phyloP scores from a whole-genome alignment of 371 early-diverging fungal genomes.

The Parasitella parasitica region DNA sequence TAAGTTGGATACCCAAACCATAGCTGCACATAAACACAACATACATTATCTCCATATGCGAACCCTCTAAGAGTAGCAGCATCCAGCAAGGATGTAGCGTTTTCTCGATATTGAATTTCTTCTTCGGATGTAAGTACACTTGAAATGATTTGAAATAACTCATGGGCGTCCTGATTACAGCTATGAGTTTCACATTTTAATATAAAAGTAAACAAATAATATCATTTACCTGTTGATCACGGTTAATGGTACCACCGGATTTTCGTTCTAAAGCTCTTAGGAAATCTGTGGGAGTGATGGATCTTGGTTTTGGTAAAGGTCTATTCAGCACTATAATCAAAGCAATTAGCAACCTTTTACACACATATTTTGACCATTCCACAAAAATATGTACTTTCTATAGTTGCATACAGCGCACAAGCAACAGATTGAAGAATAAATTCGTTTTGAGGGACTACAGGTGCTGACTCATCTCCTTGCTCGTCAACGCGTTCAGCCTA shows the following conservation, averaged over 20 bases:
- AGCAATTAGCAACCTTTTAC: background rate
- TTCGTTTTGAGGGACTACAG: conserved; percentile 33
- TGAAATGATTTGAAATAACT: conserved; percentile 87
- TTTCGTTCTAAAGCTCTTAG: conserved; percentile 42
- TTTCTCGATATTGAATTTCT: conserved; percentile 41
- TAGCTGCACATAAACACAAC: too few relatives aligned
- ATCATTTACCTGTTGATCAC: conserved; percentile 46
- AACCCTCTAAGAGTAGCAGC: conserved; percentile 27
- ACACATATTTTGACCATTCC: background rate
- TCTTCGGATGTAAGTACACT: conserved; percentile 77
- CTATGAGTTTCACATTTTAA: background rate
- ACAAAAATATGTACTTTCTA: conserved; percentile 31
- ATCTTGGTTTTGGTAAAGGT: conserved; percentile 40
- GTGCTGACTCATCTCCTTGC: conserved; percentile 46
- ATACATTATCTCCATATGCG: conserved; percentile 20
- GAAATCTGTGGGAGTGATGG: conserved; percentile 41
- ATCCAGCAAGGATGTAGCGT: conserved; percentile 43
- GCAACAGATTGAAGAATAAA: conserved; percentile 51
- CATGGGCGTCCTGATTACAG: conserved; percentile 84
- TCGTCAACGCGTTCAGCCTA: conserved; percentile 56
- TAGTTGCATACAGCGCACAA: conserved; percentile 51
- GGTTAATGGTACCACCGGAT: conserved; percentile 42
- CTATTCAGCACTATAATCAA: conserved; percentile 35
- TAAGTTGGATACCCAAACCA: too few relatives aligned
- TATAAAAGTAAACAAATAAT: background rate